Percentiles rank a stretch among this genome's conserved stretches.
Evolutionary conservation across 176 grass and related monocot genomes (phyloP).

Genomic region (Secale cereale): DNA sequence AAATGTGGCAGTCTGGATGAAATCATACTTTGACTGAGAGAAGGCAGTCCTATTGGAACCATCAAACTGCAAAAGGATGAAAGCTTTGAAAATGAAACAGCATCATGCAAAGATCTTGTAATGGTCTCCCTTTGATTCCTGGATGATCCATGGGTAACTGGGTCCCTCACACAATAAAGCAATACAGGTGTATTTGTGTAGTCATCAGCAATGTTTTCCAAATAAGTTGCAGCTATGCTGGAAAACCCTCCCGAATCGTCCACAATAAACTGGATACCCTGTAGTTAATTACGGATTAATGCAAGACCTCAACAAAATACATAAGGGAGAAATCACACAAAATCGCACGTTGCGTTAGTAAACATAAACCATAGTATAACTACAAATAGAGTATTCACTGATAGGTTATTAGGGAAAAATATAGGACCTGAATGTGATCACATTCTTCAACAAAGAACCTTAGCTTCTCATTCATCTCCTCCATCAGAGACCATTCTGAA

Average conservation of each 20-base stretch:
- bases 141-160: slow-evolving; percentile 39
- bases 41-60: slow-evolving; percentile 76
- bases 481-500: slow-evolving; percentile 69
- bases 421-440: slow-evolving; percentile 86
- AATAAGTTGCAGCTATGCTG: slow-evolving; percentile 56
- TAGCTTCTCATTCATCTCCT: slow-evolving; percentile 92
- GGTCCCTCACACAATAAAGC: slow-evolving; percentile 73
- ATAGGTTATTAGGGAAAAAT: slow-evolving; percentile 21
- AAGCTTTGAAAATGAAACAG: slow-evolving; percentile 81
- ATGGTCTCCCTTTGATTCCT: slow-evolving; percentile 57
- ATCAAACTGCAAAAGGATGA: slow-evolving; percentile 72
- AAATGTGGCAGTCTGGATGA: background rate
- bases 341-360: background rate
- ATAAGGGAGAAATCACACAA: background rate
- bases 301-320: background rate
- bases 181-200: slow-evolving; percentile 83
- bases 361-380: background rate
- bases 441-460: slow-evolving; percentile 98
- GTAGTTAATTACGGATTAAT: slow-evolving; percentile 31
- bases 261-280: slow-evolving; percentile 83
- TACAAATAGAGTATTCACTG: background rate
- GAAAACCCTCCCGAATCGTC: slow-evolving; percentile 75
- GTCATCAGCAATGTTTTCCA: slow-evolving; percentile 89
- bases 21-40: slow-evolving; percentile 65
- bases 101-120: slow-evolving; percentile 71